Evolutionary conservation across 2,329 filamentous ascomycete species (phyloP).

Genomic region (Endothia cerciana): DNA sequence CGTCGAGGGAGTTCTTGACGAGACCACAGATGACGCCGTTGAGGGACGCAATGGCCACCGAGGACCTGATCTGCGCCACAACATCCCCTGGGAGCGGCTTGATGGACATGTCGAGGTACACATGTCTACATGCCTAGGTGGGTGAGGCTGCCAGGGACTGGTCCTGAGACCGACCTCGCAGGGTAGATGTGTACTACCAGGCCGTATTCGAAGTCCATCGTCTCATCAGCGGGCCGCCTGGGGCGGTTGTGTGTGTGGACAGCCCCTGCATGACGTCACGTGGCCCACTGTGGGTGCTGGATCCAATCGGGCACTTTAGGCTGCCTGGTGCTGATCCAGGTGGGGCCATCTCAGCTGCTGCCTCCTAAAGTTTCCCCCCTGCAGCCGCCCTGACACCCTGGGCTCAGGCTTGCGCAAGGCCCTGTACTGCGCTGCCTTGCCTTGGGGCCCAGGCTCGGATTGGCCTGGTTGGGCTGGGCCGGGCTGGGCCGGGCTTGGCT

Average conservation of each 20-base stretch:
- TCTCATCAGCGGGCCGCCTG: no score
- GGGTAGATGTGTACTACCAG: no score
- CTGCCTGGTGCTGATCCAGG: not conserved
- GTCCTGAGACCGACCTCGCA: no score
- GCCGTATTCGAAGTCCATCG: no score
- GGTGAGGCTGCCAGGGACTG: not conserved
- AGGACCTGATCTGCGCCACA: slow-evolving; percentile 81
- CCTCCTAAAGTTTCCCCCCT: no score
- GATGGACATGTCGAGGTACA: slow-evolving; percentile 59
- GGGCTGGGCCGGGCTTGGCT: no score
- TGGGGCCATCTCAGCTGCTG: no score
- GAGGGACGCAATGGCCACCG: slow-evolving; percentile 75
- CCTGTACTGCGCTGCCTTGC: not conserved
- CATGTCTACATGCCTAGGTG: slow-evolving; percentile 17
- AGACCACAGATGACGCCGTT: slow-evolving; percentile 73
- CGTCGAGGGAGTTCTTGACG: slow-evolving; percentile 84
- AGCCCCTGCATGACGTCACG: slow-evolving; percentile 14
- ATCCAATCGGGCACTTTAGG: slow-evolving; percentile 2
- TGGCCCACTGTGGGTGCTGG: not conserved
- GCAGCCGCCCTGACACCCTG: no score
- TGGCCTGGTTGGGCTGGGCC: not conserved
- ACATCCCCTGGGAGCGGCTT: slow-evolving; percentile 71
- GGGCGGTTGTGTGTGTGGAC: no score
- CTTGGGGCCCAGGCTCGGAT: no score
- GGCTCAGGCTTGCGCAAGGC: no score